Evolutionary conservation across 2,329 filamentous ascomycete species (phyloP), one percentile per base, ranked within the genome.

Genomic region (Ophiosphaerella narmari): DNA sequence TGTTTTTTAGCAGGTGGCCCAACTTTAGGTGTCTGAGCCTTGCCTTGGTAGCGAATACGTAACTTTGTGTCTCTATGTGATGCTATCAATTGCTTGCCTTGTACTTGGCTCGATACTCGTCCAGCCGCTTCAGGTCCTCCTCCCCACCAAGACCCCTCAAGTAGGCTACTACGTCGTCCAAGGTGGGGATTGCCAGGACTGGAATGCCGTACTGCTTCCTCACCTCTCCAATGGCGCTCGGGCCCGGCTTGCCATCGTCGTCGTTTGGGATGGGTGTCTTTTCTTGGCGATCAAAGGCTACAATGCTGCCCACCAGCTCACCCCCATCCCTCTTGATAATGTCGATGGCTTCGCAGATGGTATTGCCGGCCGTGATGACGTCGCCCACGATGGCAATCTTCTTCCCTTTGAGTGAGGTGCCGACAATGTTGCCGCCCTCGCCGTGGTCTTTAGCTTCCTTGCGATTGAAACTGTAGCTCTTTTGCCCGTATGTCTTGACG

Each of bases 371-470:
- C 1, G 92, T 97, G 67, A 97, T 93, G 49, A 99, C 93, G 76
- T 97, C 94, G 78, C 97, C 94, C 35, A 99, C 87, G 62, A 99
- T 89, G 31, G 97, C 81, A 13, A 97, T 86, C 53, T 83, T 85
- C 82, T 94, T 92, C 46, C 90, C 92, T 76, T 89, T 88, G 66
- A 97, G 79, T 6, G 87, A 82, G 26, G 91, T 89, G 9, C 94
- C 94, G 12, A 97, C 92, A 66, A 97, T 96, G 71, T 85, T 89
- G 38, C 94, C 93, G 31, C 93, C 93, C 76, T 99, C 94, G 38
- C 94, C 93, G 73, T 97, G 93, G 68, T 91, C 89, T 80, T 97
- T 97, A 66, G 87, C 89, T 77, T 97, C 94, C 78, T 97, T 97
- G 68, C 94, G 86, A 77, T 97, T 95, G 77, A 96, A 97, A 31